Base-by-base conservation (phyloP, 83 land plant genomes). In the Diphasiastrum complanatum region DNA sequence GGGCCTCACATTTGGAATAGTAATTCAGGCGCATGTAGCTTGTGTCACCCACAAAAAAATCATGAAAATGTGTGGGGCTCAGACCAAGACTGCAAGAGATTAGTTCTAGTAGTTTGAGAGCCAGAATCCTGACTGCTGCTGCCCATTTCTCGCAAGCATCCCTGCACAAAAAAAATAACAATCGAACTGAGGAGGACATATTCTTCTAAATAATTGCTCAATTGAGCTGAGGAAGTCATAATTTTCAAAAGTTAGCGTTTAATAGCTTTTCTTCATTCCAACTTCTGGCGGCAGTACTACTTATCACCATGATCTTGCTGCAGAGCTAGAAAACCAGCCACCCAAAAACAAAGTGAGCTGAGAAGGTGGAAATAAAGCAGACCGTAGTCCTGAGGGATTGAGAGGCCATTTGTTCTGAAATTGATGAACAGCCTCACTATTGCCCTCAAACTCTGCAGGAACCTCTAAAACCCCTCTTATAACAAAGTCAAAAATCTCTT, bases 351-450 rank as follows among this genome's bases (percentile, higher is more conserved):
- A n/a, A n/a, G n/a, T n/a, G n/a, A n/a, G n/a, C n/a, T n/a, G n/a
- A n/a, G n/a, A n/a, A 45, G 51, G 45, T 10, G 18, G 5, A 5
- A 18, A 27, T 6, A 3, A 8, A 27, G 0, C 5, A 2, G 19
- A 74, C 77, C 78, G 68, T 11, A 75, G 41, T 36, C 11, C n/a
- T 2, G 68, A 33, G 27, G 65, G 61, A 2, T 1, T 43, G 0
- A 61, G 41, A 28, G 93, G 89, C 93, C 89, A 87, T 53, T 70
- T 81, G 64, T 84, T 84, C n/a, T n/a, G n/a, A n/a, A n/a, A n/a
- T 19, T 0, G 34, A 63, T 57, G 3, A 43, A 51, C 18, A 1
- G 5, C 12, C 0, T 63, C n/a, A 4, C 36, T 46, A 2, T 27
- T 16, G 22, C 68, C 70, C 10, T 67, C 76, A 11, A n/a, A n/a